Base-by-base conservation (phyloP, 208 protist genomes). In the Trypanosoma brucei region DNA sequence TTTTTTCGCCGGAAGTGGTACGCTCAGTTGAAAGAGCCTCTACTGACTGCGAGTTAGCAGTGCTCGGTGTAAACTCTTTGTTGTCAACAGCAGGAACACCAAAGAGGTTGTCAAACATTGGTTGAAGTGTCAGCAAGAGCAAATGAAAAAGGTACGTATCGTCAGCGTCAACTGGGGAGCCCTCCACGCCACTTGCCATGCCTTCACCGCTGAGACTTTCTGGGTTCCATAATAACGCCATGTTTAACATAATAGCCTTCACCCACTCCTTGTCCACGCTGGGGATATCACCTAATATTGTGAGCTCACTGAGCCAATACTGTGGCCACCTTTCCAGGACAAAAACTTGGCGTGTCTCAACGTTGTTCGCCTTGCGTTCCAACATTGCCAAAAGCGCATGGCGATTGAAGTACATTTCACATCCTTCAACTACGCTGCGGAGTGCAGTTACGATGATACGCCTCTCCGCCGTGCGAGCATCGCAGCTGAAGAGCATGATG, bases 171-270 rank as follows among this genome's bases (percentile, higher is more conserved):
- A 35, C 9, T 0, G 30, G 5, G n/a, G 6, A 0, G 5, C 56
- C 45, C 30, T 3, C 7, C 37, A 51, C 30, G 7, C 52, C 33
- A 52, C 22, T 40, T 13, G 36, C 14, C 1, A 53, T 42, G 11
- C 48, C 52, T 9, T 13, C 46, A 52, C 14, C 37, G 30, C 11
- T 63, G 38, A 38, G 39, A 33, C 51, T 52, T 0, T 39, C 7
- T 0, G 45, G 1, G 0, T 66, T 53, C 62, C 62, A 66, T 2
- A 66, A 39, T 44, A 44, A 66, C 31, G 52, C 31, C 1, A 54
- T 42, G 30, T 59, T 57, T 11, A 59, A 13, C 11, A 66, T 50
- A 35, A 66, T 57, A 22, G n/a, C 52, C 34, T 66, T 66, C n/a
- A 59, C 53, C 35, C 37, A 49, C n/a, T 31, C 52, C 31, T 66